Evolutionary conservation across 441 rosid genomes (phyloP).

Genomic region (Croton setiger): DNA sequence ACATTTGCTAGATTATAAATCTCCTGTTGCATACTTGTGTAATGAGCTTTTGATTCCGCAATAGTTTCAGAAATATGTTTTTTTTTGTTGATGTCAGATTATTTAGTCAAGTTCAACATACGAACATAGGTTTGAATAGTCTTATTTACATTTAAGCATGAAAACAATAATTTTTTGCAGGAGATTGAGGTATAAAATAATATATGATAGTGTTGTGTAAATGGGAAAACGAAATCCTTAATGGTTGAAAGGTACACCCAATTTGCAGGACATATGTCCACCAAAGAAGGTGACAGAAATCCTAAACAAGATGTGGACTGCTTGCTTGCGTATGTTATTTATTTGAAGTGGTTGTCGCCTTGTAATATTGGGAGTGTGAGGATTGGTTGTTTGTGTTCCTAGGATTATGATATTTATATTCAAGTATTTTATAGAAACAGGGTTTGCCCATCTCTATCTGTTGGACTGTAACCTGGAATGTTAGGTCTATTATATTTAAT

Average conservation of each 20-base stretch:
- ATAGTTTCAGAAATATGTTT: constrained; percentile 3
- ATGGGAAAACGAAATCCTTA: no score
- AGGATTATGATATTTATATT: no score
- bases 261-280: constrained; percentile 18
- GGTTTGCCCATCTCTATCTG: no score
- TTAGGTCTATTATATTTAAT: no score
- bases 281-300: constrained; percentile 18
- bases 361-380: background rate
- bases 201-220: no score
- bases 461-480: no score
- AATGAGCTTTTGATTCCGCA: background rate
- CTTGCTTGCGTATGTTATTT: constrained; percentile 3
- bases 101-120: no score
- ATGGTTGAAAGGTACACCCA: background rate
- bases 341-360: background rate
- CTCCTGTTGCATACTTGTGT: background rate
- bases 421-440: no score
- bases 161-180: no score
- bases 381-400: background rate
- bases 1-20: background rate
- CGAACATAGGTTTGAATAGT: no score
- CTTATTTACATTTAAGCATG: no score
- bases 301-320: constrained; percentile 16
- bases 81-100: background rate
- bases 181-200: no score